Base-by-base conservation (phyloP, 441 rosid species). In the Arabidopsis hybrid region DNA sequence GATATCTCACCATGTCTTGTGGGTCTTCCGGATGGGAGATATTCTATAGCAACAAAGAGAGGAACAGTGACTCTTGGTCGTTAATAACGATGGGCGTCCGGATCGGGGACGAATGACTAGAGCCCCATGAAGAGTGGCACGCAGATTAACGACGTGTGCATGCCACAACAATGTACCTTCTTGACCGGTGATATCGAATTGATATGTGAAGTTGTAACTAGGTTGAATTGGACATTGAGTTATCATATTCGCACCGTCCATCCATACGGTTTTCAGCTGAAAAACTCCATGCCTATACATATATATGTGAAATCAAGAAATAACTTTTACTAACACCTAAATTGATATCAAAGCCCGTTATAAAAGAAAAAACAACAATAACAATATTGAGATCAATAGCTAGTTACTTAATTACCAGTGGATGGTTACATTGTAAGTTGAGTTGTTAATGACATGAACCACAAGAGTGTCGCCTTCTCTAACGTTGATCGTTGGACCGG, bases 151-250 rank as follows among this genome's bases (percentile, higher is more conserved):
- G 6, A 3, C 45, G n/a, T 40, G 45, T 9, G 45, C 45, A 5
- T 40, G 45, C 45, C 45, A 40, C n/a, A 3, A 5, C 45, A 40
- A 40, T 5, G 45, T 40, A 3, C 45, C 45, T 40, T 40, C 45
- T 40, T 40, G 45, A 3, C 45, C 45, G 1, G 45, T 40, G 1
- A 40, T 11, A 40, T 40, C 45, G 5, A 40, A 40, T 38, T 7
- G 83, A 68, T 94, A 89, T 0, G 91, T 94, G 45, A 85, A 94
- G 8, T 69, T 86, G 6, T 56, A 26, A 45, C 81, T 83, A 0
- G 94, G 95, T 9, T 26, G 77, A 42, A 94, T 90, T 1, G 97
- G 99, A 66, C 97, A 90, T 13, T 94, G 99, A 7, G 91, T 92
- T 36, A 88, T 69, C 90, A 86, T 86, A 43, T 51, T 65, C 0